phyloP scores from a whole-genome alignment of 2,329 filamentous ascomycete genomes.

The Pseudocercospora cruenta region DNA sequence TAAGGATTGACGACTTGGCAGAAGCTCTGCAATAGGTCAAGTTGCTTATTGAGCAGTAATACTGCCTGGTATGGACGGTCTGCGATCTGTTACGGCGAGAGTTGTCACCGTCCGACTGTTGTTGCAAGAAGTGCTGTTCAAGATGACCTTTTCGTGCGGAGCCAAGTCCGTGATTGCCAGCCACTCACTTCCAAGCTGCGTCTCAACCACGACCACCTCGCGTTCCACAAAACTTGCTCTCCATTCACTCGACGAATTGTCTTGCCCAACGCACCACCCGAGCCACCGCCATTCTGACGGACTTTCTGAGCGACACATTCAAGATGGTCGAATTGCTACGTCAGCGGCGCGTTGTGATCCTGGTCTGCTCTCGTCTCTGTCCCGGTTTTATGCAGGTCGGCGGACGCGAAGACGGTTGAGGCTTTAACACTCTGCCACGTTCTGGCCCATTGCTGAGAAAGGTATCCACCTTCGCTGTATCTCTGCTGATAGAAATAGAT shows the following conservation, averaged over 20 bases:
- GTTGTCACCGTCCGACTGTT: no score
- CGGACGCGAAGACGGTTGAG: constrained; percentile 1
- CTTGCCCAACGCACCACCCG: not conserved
- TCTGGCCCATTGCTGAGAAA: not conserved
- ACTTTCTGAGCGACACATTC: not conserved
- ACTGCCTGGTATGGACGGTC: no score
- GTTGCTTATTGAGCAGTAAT: no score
- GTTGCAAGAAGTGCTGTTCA: no score
- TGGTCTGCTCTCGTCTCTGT: not conserved
- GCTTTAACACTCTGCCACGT: not conserved
- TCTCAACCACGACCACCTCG: not conserved
- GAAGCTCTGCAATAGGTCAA: no score
- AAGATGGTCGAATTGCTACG: not conserved
- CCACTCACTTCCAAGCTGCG: no score
- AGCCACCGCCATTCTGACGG: not conserved
- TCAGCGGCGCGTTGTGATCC: not conserved
- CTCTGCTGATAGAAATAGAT: not conserved
- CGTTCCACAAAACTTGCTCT: not conserved
- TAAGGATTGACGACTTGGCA: no score
- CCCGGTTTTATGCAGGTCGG: not conserved
- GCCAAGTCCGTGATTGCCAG: no score
- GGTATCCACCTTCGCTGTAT: not conserved
- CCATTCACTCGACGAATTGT: not conserved
- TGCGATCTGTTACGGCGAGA: no score
- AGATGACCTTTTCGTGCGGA: no score